Conservation (phyloP, 192 early-diverging fungal genomes). For the Cladochytrium replicatum region DNA sequence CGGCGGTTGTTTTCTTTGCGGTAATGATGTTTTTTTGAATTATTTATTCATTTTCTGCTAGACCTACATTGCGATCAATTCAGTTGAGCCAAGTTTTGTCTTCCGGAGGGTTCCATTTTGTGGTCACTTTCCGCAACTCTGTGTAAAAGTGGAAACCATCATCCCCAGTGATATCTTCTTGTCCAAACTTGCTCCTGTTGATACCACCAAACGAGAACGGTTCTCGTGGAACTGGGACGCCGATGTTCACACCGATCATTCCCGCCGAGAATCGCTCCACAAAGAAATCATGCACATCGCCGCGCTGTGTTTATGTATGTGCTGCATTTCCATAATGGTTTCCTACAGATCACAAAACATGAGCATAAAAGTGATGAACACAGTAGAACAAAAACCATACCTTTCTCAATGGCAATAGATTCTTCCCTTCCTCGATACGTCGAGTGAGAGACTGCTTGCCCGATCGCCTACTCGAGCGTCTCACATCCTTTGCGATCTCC, state of each 20-base stretch:
- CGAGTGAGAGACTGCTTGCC: slow-evolving; percentile 57
- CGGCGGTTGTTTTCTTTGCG: too few species aligned
- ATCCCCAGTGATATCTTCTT: slow-evolving; percentile 54
- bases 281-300: slow-evolving; percentile 59
- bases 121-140: slow-evolving; percentile 60
- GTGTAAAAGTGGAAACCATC: slow-evolving; percentile 68
- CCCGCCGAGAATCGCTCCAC: slow-evolving; percentile 58
- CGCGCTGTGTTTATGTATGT: slow-evolving; percentile 56
- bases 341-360: too few species aligned
- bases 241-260: slow-evolving; percentile 74
- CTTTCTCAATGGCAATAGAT: too few species aligned
- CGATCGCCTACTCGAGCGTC: slow-evolving; percentile 66
- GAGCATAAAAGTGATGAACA: too few species aligned
- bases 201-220: slow-evolving; percentile 78
- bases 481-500: slow-evolving; percentile 67
- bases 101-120: slow-evolving; percentile 58
- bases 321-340: slow-evolving; percentile 56
- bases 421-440: slow-evolving; percentile 47
- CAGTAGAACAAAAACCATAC: too few species aligned
- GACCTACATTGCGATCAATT: too few species aligned
- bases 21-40: too few species aligned
- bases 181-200: slow-evolving; percentile 57
- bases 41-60: too few species aligned
- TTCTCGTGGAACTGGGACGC: slow-evolving; percentile 57
- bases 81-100: slow-evolving; percentile 55